These are phyloP conservation scores for Ustilago nuda DNA, from an alignment of 1,284 basidiomycete genomes.

Conservation along the genomic window DNA sequence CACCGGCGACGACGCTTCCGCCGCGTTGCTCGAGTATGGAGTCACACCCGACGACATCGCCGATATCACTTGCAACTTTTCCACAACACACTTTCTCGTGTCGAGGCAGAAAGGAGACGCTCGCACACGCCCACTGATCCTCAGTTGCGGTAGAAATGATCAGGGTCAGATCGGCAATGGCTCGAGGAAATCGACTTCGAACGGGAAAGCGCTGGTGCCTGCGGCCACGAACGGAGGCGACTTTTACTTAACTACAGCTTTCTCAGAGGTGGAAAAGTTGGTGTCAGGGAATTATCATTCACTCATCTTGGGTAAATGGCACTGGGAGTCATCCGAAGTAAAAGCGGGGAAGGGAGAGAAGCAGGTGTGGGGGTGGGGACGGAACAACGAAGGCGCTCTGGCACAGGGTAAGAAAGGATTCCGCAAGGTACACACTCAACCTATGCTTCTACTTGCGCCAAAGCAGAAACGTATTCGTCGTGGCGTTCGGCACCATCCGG, in stretches of 20 bases:
- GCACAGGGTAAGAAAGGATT: conserved; percentile 42
- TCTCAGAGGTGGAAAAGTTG: conserved; percentile 20
- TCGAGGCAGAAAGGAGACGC: not conserved
- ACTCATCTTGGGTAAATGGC: conserved; percentile 25
- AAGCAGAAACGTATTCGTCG: not conserved
- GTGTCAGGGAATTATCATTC: conserved; percentile 53
- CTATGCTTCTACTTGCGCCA: conserved; percentile 9
- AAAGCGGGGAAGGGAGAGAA: not conserved
- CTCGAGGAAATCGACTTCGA: not conserved
- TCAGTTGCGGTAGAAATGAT: conserved; percentile 39
- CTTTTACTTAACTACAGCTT: conserved; percentile 10
- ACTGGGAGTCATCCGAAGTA: not conserved
- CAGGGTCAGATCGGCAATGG: conserved; percentile 38
- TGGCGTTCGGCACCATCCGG: conserved; percentile 4
- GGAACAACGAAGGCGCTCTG: conserved; percentile 58
- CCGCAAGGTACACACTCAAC: conserved; percentile 32
- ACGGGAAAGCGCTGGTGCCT: conserved; percentile 1
- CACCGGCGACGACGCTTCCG: not conserved
- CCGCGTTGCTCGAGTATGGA: not conserved
- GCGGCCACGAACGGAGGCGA: not conserved
- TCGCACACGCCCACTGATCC: not conserved
- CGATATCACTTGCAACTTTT: conserved; percentile 48
- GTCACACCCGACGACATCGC: conserved; percentile 3
- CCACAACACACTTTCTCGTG: conserved; percentile 29
- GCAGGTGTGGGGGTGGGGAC: conserved; percentile 48